Base-by-base conservation (phyloP, 2,329 filamentous ascomycete species). In the Penicillium griseofulvum region DNA sequence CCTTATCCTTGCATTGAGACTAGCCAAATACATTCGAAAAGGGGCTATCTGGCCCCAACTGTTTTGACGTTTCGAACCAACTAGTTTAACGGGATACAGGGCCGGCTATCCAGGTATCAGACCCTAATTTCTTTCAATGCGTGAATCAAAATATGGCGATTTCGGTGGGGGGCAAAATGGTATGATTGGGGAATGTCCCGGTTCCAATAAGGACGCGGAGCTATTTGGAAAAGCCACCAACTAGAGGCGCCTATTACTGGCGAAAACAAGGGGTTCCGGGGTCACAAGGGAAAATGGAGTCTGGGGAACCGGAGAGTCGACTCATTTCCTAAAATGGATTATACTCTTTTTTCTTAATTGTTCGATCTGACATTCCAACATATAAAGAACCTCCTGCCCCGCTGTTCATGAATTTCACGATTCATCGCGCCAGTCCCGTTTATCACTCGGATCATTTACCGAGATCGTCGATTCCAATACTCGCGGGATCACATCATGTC, bases 131-230 rank as follows among this genome's bases (percentile, higher is more conserved):
- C 49, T 47, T 55, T 33, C 49, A 19, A 33, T 22, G 14, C 28
- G 24, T 38, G n/a, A 49, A 29, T 53, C 34, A 37, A 28, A 59
- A 41, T 19, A 26, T 36, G n/a, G 47, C 36, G 26, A 37, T 6
- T 29, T 34, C 17, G 19, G 24, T 34, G 37, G 28, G 29, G 38
- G 38, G 37, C 11, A 14, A 19, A 31, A 41, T 49, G 56, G 44
- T 57, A 57, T 61, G 48, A 63, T 55, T 64, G 62, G 59, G 49
- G 58, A 58, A 58, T 49, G n/a, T 49, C 50, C 57, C 61, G 54
- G 53, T 60, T 59, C 59, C 60, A 54, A 62, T 59, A 46, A 54
- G 60, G 59, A 64, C 58, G 61, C 60, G 62, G 62, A 64, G 59
- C 55, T 45, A 34, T 42, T 51, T 17, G 29, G 39, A 56, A 50